A percentile compares a stretch with the other conserved stretches of the same genome.
phyloP scores from a whole-genome alignment of 495 filamentous ascomycete species.

The Penicillium salamii region DNA sequence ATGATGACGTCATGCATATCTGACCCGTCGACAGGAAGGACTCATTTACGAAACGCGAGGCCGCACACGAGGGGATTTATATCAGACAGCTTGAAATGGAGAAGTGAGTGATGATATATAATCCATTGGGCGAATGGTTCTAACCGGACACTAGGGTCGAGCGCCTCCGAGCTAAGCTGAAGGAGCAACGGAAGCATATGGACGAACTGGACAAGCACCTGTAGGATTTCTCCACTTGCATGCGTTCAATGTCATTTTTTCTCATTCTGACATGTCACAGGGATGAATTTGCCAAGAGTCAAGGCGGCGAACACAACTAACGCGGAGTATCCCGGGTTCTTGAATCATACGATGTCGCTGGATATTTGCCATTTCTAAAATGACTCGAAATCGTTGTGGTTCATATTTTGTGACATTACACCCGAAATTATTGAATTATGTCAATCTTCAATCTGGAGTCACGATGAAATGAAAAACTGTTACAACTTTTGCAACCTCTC shows the following conservation, averaged over 20 bases:
- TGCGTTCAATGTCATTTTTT: background rate
- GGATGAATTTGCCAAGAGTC: slow-evolving; percentile 63
- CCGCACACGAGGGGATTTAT: slow-evolving; percentile 73
- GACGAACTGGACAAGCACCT: slow-evolving; percentile 77
- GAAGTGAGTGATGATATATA: slow-evolving; percentile 49
- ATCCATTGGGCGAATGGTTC: background rate
- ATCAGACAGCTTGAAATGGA: slow-evolving; percentile 73
- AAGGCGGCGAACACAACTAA: slow-evolving; percentile 75
- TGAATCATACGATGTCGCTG: no score
- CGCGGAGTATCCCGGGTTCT: no score
- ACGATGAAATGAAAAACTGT: background rate
- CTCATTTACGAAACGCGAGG: slow-evolving; percentile 81
- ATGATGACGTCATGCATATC: slow-evolving; percentile 26
- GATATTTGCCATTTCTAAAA: no score
- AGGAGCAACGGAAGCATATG: slow-evolving; percentile 69
- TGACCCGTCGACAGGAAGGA: slow-evolving; percentile 53
- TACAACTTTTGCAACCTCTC: background rate
- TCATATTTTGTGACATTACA: no score
- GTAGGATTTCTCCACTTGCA: slow-evolving; percentile 51
- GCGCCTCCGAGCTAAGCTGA: slow-evolving; percentile 67
- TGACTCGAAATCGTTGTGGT: no score
- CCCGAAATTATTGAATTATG: no score
- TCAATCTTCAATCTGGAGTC: background rate
- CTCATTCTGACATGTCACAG: slow-evolving; percentile 31
- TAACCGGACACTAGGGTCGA: slow-evolving; percentile 39